A percentile compares a stretch with the other conserved stretches of the same genome.
phyloP scores from a whole-genome alignment of 768 basidiomycete species.

The Gloeostereum incarnatum region DNA sequence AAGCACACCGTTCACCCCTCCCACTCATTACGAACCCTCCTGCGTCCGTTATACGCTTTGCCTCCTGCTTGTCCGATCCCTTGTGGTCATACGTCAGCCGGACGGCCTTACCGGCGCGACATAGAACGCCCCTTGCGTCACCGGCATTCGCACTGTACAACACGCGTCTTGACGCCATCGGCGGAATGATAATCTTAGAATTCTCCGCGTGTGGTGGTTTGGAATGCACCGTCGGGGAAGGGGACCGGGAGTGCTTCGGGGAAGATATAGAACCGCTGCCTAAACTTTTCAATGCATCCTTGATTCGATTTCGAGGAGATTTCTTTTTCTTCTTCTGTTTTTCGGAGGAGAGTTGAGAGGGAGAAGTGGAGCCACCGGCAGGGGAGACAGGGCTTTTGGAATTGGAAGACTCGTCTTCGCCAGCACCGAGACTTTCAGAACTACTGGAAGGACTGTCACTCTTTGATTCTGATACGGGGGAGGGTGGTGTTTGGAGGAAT shows the following conservation, averaged over 20 bases:
- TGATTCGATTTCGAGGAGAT: slow-evolving; percentile 39
- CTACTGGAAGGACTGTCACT: slow-evolving; percentile 18
- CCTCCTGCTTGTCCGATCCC: slow-evolving; percentile 93
- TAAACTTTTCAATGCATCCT: slow-evolving; percentile 45
- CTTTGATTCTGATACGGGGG: slow-evolving; percentile 17
- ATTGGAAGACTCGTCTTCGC: slow-evolving; percentile 25
- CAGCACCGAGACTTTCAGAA: slow-evolving; percentile 31
- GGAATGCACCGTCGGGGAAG: slow-evolving; percentile 21
- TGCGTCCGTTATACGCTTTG: slow-evolving; percentile 94
- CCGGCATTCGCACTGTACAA: slow-evolving; percentile 96
- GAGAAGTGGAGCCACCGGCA: too few relatives aligned
- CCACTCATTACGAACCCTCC: slow-evolving; percentile 99
- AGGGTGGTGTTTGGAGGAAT: slow-evolving; percentile 34
- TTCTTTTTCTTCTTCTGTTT: slow-evolving; percentile 33
- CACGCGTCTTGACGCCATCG: slow-evolving; percentile 53
- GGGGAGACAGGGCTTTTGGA: too few relatives aligned
- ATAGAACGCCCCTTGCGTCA: slow-evolving; percentile 91
- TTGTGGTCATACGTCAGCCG: slow-evolving; percentile 98
- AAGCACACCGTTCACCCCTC: slow-evolving; percentile 92
- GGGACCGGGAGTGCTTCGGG: slow-evolving; percentile 21
- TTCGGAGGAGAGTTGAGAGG: too few relatives aligned
- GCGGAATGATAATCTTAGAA: slow-evolving; percentile 30
- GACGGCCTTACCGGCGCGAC: slow-evolving; percentile 83
- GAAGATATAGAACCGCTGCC: slow-evolving; percentile 24
- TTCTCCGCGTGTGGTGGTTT: slow-evolving; percentile 20